Evolutionary conservation across 768 basidiomycete species (phyloP).

Genomic region (Sporobolomyces phaffii): DNA sequence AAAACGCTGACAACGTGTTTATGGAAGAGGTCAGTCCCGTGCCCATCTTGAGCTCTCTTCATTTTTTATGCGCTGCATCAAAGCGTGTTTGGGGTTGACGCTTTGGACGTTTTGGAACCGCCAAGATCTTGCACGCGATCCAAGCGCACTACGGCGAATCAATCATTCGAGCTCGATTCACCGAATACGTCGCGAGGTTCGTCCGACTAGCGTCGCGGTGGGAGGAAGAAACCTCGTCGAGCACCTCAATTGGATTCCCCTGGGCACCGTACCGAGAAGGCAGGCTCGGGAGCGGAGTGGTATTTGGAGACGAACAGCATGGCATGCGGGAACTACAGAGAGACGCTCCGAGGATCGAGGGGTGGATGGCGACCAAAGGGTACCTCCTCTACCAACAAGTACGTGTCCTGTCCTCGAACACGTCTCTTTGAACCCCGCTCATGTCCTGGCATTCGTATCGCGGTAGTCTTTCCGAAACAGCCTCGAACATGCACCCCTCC

Average conservation of each 20-base stretch:
- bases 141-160: constrained; percentile 87
- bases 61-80: neutral
- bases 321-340: constrained; percentile 62
- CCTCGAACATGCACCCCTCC: constrained; percentile 58
- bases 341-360: constrained; percentile 82
- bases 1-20: constrained; percentile 70
- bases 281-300: constrained; percentile 69
- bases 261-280: constrained; percentile 50
- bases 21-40: constrained; percentile 76
- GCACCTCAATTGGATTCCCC: constrained; percentile 69
- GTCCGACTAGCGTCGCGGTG: constrained; percentile 82
- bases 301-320: constrained; percentile 65
- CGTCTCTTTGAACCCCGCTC: neutral
- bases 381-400: constrained; percentile 71
- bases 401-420: constrained; percentile 40
- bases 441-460: constrained; percentile 18
- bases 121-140: constrained; percentile 76
- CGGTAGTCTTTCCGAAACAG: constrained; percentile 62
- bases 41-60: neutral
- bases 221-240: constrained; percentile 71
- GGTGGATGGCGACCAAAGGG: constrained; percentile 76
- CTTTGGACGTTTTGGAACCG: neutral
- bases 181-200: constrained; percentile 81
- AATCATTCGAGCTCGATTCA: constrained; percentile 77
- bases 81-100: neutral